Evolutionary conservation across 2,329 filamentous ascomycete species (phyloP), one percentile per base, ranked within the genome.

Genomic region (Pseudocercospora crystallina): DNA sequence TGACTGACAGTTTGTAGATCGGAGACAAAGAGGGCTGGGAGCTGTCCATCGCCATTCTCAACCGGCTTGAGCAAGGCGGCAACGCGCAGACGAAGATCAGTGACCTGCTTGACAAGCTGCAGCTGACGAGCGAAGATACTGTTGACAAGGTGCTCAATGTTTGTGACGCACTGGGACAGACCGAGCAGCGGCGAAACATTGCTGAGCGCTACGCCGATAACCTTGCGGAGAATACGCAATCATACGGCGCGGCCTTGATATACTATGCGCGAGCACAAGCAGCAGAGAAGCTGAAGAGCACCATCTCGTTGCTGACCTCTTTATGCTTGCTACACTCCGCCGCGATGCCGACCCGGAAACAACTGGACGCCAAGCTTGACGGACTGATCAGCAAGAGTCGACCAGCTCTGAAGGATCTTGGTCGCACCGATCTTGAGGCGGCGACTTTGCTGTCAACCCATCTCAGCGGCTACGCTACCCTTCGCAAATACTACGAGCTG

Each of bases 211-310:
- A 90, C 66, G 92, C 90, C 50, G 86, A 96, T 58, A 79, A 85
- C 41, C 78, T 96, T 34, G 82, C 85, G 9, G 79, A 84, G 53
- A 86, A 87, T 0, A 82, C 89, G 61, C 45, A 58, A 30, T 45
- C 57, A 8, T 96, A 92, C 61, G 92, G 92, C 47, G 84, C 92
- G 58, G 89, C 90, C 1, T 79, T 97, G 14, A 85, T 94, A 73
- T 96, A 95, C 75, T 97, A 94, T 68, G 87, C 92, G 17, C 82
- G 95, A 10, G 88, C 90, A 2, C 90, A 95, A 65, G 83, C 85
- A 20, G 75, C 83, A 1, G 77, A 80, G 57, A 95, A 92, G 70
- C 85, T 96, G 45, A 89, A 89, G 63, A 85, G 90, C 56, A 87
- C 96, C 14, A 80, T 96, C 37, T 89, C 95, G 65, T 81, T 94